A percentile compares a stretch with the other conserved stretches of the same genome.
Conservation (phyloP, 495 filamentous ascomycete species). For the Amorphotheca resinae region DNA sequence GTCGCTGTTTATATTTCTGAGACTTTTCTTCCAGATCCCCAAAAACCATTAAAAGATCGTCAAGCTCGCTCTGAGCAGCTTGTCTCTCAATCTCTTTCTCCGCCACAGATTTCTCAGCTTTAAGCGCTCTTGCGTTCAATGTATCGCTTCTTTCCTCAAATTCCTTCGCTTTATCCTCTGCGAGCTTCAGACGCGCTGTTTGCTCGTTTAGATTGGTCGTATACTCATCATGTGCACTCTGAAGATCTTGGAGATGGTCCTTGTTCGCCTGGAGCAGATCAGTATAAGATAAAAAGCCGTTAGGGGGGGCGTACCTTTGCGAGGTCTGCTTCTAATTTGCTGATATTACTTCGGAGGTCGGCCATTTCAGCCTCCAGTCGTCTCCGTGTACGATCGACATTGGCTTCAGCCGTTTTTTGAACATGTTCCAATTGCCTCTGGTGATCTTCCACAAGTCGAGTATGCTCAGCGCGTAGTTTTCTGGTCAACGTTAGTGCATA, state of each 20-base stretch:
- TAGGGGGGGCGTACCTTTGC: slow-evolving; percentile 12
- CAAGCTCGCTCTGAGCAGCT: slow-evolving; percentile 55
- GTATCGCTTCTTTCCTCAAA: slow-evolving; percentile 22
- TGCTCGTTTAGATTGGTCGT: slow-evolving; percentile 35
- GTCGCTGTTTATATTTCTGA: slow-evolving; percentile 60
- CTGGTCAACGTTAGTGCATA: slow-evolving; percentile 12
- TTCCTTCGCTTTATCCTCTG: slow-evolving; percentile 20
- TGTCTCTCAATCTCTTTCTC: slow-evolving; percentile 54
- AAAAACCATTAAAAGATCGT: slow-evolving; percentile 79
- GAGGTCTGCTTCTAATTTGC: slow-evolving; percentile 16
- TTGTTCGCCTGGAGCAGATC: slow-evolving; percentile 31
- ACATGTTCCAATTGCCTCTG: slow-evolving; percentile 23
- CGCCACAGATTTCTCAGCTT: slow-evolving; percentile 24
- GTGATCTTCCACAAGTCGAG: slow-evolving; percentile 6
- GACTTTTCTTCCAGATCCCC: slow-evolving; percentile 83
- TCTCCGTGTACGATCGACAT: slow-evolving; percentile 27
- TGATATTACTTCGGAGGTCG: slow-evolving; percentile 10
- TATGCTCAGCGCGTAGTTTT: slow-evolving; percentile 34
- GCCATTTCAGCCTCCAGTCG: slow-evolving; percentile 18
- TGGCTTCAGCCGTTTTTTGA: slow-evolving; percentile 27
- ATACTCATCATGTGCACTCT: slow-evolving; percentile 44
- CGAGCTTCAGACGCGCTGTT: slow-evolving; percentile 25
- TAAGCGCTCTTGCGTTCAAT: slow-evolving; percentile 15
- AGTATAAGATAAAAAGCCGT: slow-evolving; percentile 3
- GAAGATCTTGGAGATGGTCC: slow-evolving; percentile 41